A percentile compares a stretch with the other conserved stretches of the same genome.
Conservation (phyloP, 306 rosid genomes). For the Sesbania bispinosa region DNA sequence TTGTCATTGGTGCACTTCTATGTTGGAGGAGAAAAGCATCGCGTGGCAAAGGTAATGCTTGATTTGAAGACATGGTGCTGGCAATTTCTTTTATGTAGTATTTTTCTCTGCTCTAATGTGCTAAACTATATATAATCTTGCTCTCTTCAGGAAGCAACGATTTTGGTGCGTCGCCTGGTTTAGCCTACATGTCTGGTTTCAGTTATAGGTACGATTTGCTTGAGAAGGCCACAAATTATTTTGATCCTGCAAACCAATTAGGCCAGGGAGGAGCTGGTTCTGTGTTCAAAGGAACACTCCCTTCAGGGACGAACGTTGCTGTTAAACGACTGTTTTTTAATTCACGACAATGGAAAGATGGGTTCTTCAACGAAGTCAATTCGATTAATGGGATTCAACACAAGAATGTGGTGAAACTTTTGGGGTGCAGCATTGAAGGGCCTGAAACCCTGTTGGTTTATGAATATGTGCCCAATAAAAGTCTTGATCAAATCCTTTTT, state of each 20-base stretch:
- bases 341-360: slow-evolving; percentile 56
- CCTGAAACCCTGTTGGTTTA: slow-evolving; percentile 72
- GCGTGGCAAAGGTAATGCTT: slow-evolving; percentile 19
- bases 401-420: slow-evolving; percentile 57
- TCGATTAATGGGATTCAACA: slow-evolving; percentile 49
- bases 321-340: slow-evolving; percentile 59
- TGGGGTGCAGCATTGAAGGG: slow-evolving; percentile 77
- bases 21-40: slow-evolving; percentile 21
- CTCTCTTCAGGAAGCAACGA: slow-evolving; percentile 18
- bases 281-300: slow-evolving; percentile 54
- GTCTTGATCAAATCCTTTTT: slow-evolving; percentile 57
- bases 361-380: slow-evolving; percentile 61
- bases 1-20: slow-evolving; percentile 24
- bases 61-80: not conserved
- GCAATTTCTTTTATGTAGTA: not conserved
- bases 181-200: slow-evolving; percentile 17
- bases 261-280: slow-evolving; percentile 60
- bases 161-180: not conserved
- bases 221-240: slow-evolving; percentile 44
- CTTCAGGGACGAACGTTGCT: slow-evolving; percentile 50
- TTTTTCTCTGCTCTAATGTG: slow-evolving; percentile 5
- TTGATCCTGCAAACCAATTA: slow-evolving; percentile 40
- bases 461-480: slow-evolving; percentile 56
- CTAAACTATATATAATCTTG: too few species aligned
- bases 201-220: slow-evolving; percentile 54